Evolutionary conservation across 805 yeast genomes (phyloP), one percentile per base, ranked within the genome.

Genomic region (Lipomyces yamanashiensis): DNA sequence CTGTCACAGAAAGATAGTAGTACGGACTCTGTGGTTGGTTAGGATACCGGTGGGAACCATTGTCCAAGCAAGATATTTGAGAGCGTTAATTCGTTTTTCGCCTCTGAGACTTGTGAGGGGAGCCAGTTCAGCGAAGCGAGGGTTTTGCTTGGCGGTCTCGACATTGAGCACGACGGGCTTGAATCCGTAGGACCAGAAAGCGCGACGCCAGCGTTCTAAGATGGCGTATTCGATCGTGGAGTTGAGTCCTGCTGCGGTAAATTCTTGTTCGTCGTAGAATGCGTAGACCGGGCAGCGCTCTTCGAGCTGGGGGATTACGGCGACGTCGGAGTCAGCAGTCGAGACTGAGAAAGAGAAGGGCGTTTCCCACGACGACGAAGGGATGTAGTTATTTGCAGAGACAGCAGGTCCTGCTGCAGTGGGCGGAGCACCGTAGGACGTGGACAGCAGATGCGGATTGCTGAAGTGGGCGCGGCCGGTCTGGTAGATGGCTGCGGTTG

Each of bases 161-260:
- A 41, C 28, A n/a, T 59, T 63, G 17, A 73, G 66, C 1, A 73
- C 70, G 19, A 64, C 64, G 7, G 75, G 75, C 48, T 67, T 66
- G 54, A 73, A 71, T 9, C 75, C 75, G 10, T 54, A 57, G 4
- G 74, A 67, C 71, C 71, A 73, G 64, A 69, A 63, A 2, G 74
- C 75, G 43, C 65, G 61, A 40, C 66, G 64, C 75, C 75, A 73
- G 2, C 64, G 65, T 9, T 66, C 52, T 10, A 72, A 37, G 10
- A 71, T 61, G 7, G 54, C 59, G 19, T 10, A 51, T 59, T 72
- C 75, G 15, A 48, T 33, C 7, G 67, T 59, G 12, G 51, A 56
- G 39, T 66, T 60, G 17, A 15, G 37, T 12, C 67, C 69, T 2
- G 54, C 50, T 7, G 58, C 64, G 2, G 47, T 54, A 13, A 53